Conservation (phyloP, 208 protist species). For the Trypanosoma lewisi region DNA sequence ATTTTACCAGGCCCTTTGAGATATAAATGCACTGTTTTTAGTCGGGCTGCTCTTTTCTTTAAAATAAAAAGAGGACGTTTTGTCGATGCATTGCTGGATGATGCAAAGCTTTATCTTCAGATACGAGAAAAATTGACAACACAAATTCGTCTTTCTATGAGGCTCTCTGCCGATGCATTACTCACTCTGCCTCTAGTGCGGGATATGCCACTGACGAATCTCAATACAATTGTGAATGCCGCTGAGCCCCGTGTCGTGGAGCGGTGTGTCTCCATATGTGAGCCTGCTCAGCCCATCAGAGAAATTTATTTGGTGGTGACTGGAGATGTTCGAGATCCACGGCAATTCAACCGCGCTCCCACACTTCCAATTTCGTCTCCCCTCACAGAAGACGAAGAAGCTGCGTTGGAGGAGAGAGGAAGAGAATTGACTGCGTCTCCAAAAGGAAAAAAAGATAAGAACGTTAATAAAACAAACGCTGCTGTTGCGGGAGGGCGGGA, state of each 20-base stretch:
- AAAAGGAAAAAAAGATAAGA: conserved; percentile 15
- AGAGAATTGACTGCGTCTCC: not conserved
- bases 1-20: conserved; percentile 66
- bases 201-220: conserved; percentile 42
- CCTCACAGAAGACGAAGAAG: conserved; percentile 23
- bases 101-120: conserved; percentile 57
- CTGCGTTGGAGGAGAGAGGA: conserved; percentile 18
- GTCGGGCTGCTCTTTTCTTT: conserved; percentile 69
- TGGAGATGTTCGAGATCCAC: conserved; percentile 69
- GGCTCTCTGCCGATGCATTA: conserved; percentile 60
- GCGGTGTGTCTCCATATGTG: conserved; percentile 65
- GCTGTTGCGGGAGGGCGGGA: not conserved
- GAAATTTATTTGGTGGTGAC: conserved; percentile 72
- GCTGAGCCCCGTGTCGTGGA: conserved; percentile 57
- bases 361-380: conserved; percentile 46
- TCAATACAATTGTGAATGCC: conserved; percentile 45
- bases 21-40: conserved; percentile 74
- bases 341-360: conserved; percentile 51
- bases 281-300: conserved; percentile 65
- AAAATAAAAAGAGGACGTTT: conserved; percentile 66
- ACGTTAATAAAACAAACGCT: not conserved
- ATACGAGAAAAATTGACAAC: conserved; percentile 62
- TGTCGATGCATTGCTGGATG: conserved; percentile 78
- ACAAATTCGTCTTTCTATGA: conserved; percentile 54
- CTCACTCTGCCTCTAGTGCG: conserved; percentile 59